These are phyloP conservation scores for Aplosporella prunicola DNA, from an alignment of 2,329 filamentous ascomycete genomes.

Conservation along the genomic window DNA sequence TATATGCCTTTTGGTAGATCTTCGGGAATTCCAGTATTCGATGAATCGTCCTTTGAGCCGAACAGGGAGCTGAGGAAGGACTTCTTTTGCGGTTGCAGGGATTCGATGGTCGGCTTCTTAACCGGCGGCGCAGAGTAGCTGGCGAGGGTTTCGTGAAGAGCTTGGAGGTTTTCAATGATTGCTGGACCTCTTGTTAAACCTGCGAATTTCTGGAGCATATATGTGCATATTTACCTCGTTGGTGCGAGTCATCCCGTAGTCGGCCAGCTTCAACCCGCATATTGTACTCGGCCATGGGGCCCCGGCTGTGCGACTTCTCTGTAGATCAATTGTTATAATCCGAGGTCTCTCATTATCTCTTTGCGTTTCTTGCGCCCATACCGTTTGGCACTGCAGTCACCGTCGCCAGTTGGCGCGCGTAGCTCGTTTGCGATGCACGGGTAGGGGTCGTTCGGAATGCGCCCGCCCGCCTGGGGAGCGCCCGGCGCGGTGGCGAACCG, in stretches of 20 bases:
- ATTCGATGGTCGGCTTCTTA: slow-evolving; percentile 66
- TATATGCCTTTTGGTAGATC: slow-evolving; percentile 81
- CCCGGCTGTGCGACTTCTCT: slow-evolving; percentile 25
- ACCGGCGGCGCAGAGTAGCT: slow-evolving; percentile 66
- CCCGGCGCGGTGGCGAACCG: slow-evolving; percentile 6
- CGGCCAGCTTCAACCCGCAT: slow-evolving; percentile 62
- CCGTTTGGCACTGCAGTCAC: slow-evolving; percentile 7
- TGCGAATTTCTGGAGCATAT: neutral
- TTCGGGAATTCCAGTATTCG: slow-evolving; percentile 49
- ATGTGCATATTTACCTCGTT: slow-evolving; percentile 56
- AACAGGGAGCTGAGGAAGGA: slow-evolving; percentile 54
- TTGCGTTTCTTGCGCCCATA: neutral
- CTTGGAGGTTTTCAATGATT: slow-evolving; percentile 81
- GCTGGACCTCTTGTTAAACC: slow-evolving; percentile 38
- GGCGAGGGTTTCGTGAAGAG: slow-evolving; percentile 73
- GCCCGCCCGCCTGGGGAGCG: slow-evolving; percentile 4
- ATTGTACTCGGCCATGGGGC: slow-evolving; percentile 85
- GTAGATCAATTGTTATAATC: too few species aligned
- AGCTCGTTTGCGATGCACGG: slow-evolving; percentile 3
- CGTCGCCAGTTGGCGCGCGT: slow-evolving; percentile 1
- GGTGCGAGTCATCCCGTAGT: slow-evolving; percentile 80
- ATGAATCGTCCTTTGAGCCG: slow-evolving; percentile 35
- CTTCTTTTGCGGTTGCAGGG: slow-evolving; percentile 46
- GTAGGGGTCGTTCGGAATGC: slow-evolving; percentile 1
- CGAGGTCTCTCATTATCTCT: neutral